Percentiles rank a stretch among this genome's conserved stretches.
Evolutionary conservation across 176 grass and related monocot genomes (phyloP).

Genomic region (Secale cereale): DNA sequence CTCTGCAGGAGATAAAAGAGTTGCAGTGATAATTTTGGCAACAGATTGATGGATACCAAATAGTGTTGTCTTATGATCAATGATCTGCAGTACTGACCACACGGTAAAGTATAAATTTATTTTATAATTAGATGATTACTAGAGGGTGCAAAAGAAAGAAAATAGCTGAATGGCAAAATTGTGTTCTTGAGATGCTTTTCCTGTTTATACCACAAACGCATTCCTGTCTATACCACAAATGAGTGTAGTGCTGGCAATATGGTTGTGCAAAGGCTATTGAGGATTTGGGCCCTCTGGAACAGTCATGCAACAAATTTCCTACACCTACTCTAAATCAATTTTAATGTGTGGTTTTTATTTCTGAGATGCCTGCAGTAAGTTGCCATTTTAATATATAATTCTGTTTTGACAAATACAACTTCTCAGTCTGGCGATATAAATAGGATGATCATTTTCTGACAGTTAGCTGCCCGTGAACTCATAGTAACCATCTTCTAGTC

Average conservation of each 20-base stretch:
- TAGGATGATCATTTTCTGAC: not conserved
- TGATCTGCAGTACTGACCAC: not conserved
- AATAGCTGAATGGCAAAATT: not conserved
- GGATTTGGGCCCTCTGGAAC: not conserved
- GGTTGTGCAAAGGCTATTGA: not conserved
- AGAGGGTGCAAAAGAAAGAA: not conserved
- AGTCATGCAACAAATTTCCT: not conserved
- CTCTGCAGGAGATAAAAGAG: conserved; percentile 45
- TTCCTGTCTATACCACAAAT: not conserved
- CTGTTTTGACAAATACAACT: conserved; percentile 9
- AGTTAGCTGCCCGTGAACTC: not conserved
- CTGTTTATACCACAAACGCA: not conserved
- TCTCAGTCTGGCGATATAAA: not conserved
- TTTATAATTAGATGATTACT: not conserved
- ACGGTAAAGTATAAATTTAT: not conserved
- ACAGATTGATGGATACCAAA: not conserved
- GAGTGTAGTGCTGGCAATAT: not conserved
- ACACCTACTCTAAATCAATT: not conserved
- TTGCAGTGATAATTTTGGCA: not conserved
- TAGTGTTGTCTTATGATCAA: not conserved
- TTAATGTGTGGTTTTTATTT: not conserved
- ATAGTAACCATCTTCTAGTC: not conserved
- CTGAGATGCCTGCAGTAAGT: not conserved
- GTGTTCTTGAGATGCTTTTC: not conserved
- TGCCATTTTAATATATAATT: not conserved